Evolutionary conservation across 2,329 filamentous ascomycete genomes (phyloP).

Genomic region (Penicillium sp.): DNA sequence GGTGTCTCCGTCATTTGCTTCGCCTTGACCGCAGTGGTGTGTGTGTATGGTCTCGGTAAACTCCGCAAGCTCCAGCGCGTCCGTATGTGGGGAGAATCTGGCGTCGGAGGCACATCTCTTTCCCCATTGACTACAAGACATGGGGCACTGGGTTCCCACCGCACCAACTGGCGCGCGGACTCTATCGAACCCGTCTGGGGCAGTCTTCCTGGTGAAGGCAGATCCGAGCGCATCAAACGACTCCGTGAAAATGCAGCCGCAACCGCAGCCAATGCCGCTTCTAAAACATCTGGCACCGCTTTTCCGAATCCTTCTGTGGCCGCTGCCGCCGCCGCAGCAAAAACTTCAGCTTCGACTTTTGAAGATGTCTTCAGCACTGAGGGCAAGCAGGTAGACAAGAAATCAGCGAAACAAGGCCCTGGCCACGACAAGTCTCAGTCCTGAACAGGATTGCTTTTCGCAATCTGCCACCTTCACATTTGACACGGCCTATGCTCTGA

Average conservation of each 20-base stretch:
- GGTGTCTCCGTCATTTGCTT: slow-evolving; percentile 66
- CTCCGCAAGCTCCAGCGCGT: slow-evolving; percentile 81
- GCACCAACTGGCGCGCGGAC: slow-evolving; percentile 41
- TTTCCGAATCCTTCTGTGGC: slow-evolving; percentile 9
- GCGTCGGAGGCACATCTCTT: slow-evolving; percentile 31
- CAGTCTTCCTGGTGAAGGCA: slow-evolving; percentile 36
- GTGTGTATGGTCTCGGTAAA: slow-evolving; percentile 75
- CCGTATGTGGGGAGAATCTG: slow-evolving; percentile 69
- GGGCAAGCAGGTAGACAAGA: background rate
- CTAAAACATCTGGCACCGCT: slow-evolving; percentile 7
- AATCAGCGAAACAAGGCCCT: slow-evolving; percentile 2
- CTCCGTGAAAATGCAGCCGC: slow-evolving; percentile 30
- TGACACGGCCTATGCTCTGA: slow-evolving; percentile 7
- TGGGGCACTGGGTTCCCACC: slow-evolving; percentile 20
- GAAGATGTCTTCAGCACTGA: slow-evolving; percentile 7
- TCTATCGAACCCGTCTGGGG: slow-evolving; percentile 40
- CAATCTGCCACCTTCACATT: slow-evolving; percentile 4
- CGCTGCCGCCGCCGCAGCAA: slow-evolving; percentile 5
- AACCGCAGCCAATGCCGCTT: slow-evolving; percentile 18
- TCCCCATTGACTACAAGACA: slow-evolving; percentile 25
- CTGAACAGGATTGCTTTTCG: background rate
- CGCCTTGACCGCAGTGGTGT: slow-evolving; percentile 68
- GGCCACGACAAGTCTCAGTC: background rate
- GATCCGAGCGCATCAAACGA: slow-evolving; percentile 35
- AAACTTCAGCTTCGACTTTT: slow-evolving; percentile 5